phyloP scores from a whole-genome alignment of 169 alveolate genomes.

The Besnoitia besnoiti region DNA sequence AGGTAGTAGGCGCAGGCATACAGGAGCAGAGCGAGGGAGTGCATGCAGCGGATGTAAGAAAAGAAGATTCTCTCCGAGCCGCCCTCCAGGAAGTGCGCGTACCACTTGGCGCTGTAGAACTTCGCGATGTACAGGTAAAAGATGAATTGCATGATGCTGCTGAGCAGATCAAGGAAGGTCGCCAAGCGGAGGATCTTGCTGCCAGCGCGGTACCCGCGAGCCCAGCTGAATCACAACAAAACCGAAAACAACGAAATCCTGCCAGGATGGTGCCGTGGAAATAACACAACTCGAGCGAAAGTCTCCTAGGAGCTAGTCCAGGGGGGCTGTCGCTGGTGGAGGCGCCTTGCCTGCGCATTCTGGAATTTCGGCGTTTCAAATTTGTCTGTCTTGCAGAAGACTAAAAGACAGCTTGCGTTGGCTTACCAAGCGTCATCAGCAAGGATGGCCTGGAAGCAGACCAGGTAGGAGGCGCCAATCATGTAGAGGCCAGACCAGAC shows the following conservation, averaged over 20 bases:
- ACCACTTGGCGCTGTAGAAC: constrained; percentile 88
- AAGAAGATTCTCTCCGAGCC: constrained; percentile 90
- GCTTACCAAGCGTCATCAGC: constrained; percentile 92
- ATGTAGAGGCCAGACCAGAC: constrained; percentile 82
- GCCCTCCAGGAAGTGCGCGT: constrained; percentile 89
- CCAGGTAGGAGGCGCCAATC: constrained; percentile 86
- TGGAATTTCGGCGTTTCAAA: too few relatives aligned
- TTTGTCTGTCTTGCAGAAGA: neutral
- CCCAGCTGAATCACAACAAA: constrained; percentile 81
- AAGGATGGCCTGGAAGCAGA: constrained; percentile 89
- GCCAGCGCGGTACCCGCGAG: constrained; percentile 94
- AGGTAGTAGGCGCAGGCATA: constrained; percentile 90
- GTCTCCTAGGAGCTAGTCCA: neutral
- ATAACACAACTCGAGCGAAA: neutral
- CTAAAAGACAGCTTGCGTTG: neutral
- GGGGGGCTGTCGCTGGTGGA: neutral
- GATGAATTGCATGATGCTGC: constrained; percentile 90
- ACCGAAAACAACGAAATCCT: too few relatives aligned
- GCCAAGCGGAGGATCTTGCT: constrained; percentile 90
- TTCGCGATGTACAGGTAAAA: constrained; percentile 88
- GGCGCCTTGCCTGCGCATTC: neutral
- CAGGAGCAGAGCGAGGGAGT: constrained; percentile 86
- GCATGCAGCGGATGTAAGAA: constrained; percentile 86
- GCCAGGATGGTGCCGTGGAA: neutral
- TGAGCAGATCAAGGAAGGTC: constrained; percentile 88